Evolutionary conservation across 352 stramenopile species (phyloP).

Genomic region (Globisporangium okanoganense): DNA sequence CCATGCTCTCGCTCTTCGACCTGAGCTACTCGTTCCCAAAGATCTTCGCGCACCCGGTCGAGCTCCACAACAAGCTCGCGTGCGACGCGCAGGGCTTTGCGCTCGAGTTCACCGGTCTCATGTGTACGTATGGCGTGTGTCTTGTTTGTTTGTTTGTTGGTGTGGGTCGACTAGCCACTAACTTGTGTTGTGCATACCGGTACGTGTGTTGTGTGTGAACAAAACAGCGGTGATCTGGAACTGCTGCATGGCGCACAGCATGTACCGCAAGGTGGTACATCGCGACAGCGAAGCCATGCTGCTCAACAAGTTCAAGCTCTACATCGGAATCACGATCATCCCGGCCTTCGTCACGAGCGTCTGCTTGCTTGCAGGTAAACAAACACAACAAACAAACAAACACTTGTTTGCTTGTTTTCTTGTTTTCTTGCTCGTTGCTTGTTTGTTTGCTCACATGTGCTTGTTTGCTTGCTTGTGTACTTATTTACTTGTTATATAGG

Average conservation of each 20-base stretch:
- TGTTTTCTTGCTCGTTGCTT: no score
- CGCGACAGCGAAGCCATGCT: conserved; percentile 62
- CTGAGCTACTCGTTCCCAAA: conserved; percentile 46
- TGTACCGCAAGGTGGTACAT: conserved; percentile 65
- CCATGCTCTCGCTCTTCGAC: conserved; percentile 65
- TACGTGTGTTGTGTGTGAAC: conserved; percentile 1
- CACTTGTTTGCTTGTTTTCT: neutral
- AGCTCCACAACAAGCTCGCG: conserved; percentile 10
- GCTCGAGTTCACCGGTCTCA: conserved; percentile 46
- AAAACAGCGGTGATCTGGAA: conserved; percentile 59
- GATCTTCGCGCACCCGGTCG: conserved; percentile 33
- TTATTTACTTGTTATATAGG: conserved; percentile 1
- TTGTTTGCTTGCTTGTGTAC: conserved; percentile 1
- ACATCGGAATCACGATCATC: conserved; percentile 43
- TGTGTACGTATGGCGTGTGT: conserved; percentile 39
- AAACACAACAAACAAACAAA: neutral
- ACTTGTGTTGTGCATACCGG: neutral
- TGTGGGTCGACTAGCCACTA: neutral
- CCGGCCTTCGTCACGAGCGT: conserved; percentile 34
- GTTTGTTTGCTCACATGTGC: neutral
- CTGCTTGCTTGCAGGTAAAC: conserved; percentile 30
- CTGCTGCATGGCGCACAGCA: conserved; percentile 62
- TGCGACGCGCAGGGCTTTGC: conserved; percentile 58
- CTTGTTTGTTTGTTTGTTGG: neutral
- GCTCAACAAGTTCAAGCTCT: conserved; percentile 55